These are phyloP conservation scores for Vitis hybrid DNA, from an alignment of 177 flowering plant genomes.

Conservation along the genomic window DNA sequence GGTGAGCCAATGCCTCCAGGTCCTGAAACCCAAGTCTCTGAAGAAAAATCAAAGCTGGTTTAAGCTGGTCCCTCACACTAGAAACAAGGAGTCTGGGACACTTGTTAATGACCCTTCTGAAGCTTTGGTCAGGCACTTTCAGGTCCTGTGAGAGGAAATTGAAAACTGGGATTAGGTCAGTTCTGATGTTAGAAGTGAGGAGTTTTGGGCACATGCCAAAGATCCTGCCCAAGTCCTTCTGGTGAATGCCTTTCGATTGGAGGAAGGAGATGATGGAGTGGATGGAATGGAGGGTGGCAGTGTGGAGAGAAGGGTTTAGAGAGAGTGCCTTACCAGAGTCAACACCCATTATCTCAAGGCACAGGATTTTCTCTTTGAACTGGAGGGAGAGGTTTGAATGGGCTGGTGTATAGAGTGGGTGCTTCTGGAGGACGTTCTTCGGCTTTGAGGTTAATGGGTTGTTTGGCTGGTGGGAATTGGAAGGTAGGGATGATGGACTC, in stretches of 20 bases:
- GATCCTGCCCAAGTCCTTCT: conserved; percentile 76
- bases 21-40: conserved; percentile 76
- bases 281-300: conserved; percentile 70
- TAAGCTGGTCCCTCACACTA: conserved; percentile 72
- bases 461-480: conserved; percentile 23
- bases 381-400: conserved; percentile 50
- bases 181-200: conserved; percentile 64
- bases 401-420: conserved; percentile 52
- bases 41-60: conserved; percentile 73
- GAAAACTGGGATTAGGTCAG: conserved; percentile 71
- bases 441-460: conserved; percentile 34
- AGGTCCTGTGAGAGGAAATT: conserved; percentile 63
- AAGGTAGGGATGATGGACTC: conserved; percentile 19
- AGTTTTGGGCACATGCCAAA: conserved; percentile 88
- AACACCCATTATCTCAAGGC: conserved; percentile 93
- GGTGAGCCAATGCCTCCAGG: conserved; percentile 62
- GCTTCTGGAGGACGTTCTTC: conserved; percentile 35
- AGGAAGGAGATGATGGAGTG: conserved; percentile 69
- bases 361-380: conserved; percentile 84
- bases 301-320: conserved; percentile 76
- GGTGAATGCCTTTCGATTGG: conserved; percentile 77
- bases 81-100: conserved; percentile 77
- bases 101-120: conserved; percentile 72
- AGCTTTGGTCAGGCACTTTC: conserved; percentile 53
- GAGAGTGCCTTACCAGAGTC: conserved; percentile 82